A percentile compares a stretch with the other conserved stretches of the same genome.
Conservation (phyloP, 2,329 filamentous ascomycete species). For the Fusarium virguliforme region DNA sequence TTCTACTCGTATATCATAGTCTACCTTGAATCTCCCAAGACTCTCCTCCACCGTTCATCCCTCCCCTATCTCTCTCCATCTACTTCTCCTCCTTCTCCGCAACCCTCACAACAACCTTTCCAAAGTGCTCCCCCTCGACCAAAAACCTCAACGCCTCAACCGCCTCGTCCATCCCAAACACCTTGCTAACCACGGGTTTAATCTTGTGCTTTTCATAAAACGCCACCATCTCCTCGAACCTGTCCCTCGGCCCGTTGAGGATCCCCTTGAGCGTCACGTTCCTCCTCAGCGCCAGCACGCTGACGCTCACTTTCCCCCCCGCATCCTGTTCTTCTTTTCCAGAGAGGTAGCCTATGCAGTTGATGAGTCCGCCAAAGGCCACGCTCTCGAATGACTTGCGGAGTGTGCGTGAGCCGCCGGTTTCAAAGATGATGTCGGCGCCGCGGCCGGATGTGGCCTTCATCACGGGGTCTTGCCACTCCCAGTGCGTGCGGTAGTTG, state of each 20-base stretch:
- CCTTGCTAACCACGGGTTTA: constrained; percentile 64
- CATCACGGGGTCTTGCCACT: constrained; percentile 68
- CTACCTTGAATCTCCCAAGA: not conserved
- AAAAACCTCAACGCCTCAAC: constrained; percentile 69
- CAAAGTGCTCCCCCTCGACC: constrained; percentile 69
- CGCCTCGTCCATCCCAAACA: constrained; percentile 64
- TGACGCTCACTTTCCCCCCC: constrained; percentile 67
- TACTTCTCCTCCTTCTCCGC: constrained; percentile 46
- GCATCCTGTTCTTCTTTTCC: constrained; percentile 65
- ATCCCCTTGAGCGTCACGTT: constrained; percentile 69
- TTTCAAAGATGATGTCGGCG: constrained; percentile 71
- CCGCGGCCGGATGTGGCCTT: constrained; percentile 62
- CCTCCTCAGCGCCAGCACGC: constrained; percentile 66
- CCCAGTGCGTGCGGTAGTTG: constrained; percentile 69
- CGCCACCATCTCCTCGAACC: constrained; percentile 69
- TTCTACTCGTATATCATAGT: constrained; percentile 10
- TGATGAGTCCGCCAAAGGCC: constrained; percentile 70
- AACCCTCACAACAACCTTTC: constrained; percentile 69
- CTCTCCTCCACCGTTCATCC: not conserved
- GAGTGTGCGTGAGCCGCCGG: constrained; percentile 68
- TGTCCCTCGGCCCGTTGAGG: constrained; percentile 71
- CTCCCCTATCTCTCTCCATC: not conserved
- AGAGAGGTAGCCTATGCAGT: constrained; percentile 66
- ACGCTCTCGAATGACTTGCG: constrained; percentile 68
- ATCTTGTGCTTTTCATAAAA: constrained; percentile 64